A percentile compares a stretch with the other conserved stretches of the same genome.
phyloP scores from a whole-genome alignment of 106 monocot species.

The Allium sativum region DNA sequence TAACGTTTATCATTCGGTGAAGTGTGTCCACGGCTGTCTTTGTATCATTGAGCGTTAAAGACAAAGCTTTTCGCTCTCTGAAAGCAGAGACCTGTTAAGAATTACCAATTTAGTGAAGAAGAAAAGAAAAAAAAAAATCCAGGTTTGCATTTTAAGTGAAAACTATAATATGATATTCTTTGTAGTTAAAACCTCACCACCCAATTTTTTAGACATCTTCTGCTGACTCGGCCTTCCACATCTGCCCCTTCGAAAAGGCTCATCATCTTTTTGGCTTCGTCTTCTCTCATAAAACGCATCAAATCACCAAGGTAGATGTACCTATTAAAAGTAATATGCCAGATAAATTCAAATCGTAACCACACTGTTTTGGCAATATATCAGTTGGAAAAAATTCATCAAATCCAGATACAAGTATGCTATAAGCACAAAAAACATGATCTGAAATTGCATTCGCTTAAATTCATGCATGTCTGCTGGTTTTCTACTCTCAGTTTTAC shows the following conservation, averaged over 20 bases:
- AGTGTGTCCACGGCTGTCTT: slow-evolving; percentile 91
- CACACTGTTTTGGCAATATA: too few species aligned
- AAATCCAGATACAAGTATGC: too few species aligned
- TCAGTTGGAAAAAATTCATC: too few species aligned
- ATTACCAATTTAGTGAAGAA: too few species aligned
- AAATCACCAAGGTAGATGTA: slow-evolving; percentile 63
- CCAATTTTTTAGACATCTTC: slow-evolving; percentile 73
- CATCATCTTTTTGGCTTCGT: slow-evolving; percentile 63
- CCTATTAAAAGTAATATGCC: slow-evolving; percentile 20
- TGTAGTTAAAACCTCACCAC: slow-evolving; percentile 33
- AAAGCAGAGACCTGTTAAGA: slow-evolving; percentile 63
- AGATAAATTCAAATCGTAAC: too few species aligned
- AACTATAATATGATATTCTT: too few species aligned
- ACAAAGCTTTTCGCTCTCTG: slow-evolving; percentile 69
- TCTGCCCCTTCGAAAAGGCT: slow-evolving; percentile 59
- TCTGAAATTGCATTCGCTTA: too few species aligned
- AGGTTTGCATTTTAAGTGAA: too few species aligned
- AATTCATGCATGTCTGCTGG: too few species aligned
- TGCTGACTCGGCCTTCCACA: slow-evolving; percentile 44
- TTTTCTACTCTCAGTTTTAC: too few species aligned
- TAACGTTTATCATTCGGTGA: slow-evolving; percentile 64
- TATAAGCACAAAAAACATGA: too few species aligned
- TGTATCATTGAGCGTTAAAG: slow-evolving; percentile 80
- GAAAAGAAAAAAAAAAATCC: too few species aligned
- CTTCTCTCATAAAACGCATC: slow-evolving; percentile 76